Evolutionary conservation across 2,329 filamentous ascomycete genomes (phyloP).

Genomic region (Pseudonectria buxi): DNA sequence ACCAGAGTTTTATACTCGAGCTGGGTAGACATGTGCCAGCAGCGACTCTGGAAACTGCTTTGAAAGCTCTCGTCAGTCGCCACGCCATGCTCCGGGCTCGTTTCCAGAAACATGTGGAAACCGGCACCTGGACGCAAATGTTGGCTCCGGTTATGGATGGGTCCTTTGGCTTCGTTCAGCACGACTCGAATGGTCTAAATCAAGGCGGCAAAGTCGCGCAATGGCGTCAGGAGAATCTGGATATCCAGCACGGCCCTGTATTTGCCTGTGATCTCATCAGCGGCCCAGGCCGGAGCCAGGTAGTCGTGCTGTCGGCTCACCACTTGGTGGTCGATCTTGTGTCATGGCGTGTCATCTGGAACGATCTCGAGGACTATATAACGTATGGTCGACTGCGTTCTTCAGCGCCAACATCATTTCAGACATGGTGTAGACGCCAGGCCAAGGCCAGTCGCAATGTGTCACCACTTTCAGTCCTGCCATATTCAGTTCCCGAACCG

Average conservation of each 20-base stretch:
- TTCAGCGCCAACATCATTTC: slow-evolving; percentile 27
- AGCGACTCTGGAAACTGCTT: slow-evolving; percentile 11
- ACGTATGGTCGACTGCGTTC: slow-evolving; percentile 10
- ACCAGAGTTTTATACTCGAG: slow-evolving; percentile 37
- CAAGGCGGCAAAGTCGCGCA: slow-evolving; percentile 9
- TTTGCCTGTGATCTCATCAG: slow-evolving; percentile 7
- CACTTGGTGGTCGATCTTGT: slow-evolving; percentile 38
- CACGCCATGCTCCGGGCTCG: slow-evolving; percentile 32
- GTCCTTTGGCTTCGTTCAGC: slow-evolving; percentile 14
- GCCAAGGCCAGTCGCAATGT: slow-evolving; percentile 24
- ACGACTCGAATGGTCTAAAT: too few relatives aligned
- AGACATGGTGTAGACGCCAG: slow-evolving; percentile 31
- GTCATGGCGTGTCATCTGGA: slow-evolving; percentile 37
- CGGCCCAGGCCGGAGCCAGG: slow-evolving; percentile 8
- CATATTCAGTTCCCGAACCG: too few relatives aligned
- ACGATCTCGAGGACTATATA: slow-evolving; percentile 36
- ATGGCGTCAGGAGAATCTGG: slow-evolving; percentile 2
- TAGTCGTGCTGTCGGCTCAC: slow-evolving; percentile 27
- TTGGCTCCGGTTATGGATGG: slow-evolving; percentile 11
- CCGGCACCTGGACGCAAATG: slow-evolving; percentile 17
- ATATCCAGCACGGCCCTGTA: slow-evolving; percentile 1
- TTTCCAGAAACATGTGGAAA: slow-evolving; percentile 11
- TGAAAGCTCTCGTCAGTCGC: slow-evolving; percentile 20
- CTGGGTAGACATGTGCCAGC: slow-evolving; percentile 14
- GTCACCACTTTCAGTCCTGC: too few relatives aligned